phyloP scores from a whole-genome alignment of 331 rosid species.

The Pyrus hybrid region DNA sequence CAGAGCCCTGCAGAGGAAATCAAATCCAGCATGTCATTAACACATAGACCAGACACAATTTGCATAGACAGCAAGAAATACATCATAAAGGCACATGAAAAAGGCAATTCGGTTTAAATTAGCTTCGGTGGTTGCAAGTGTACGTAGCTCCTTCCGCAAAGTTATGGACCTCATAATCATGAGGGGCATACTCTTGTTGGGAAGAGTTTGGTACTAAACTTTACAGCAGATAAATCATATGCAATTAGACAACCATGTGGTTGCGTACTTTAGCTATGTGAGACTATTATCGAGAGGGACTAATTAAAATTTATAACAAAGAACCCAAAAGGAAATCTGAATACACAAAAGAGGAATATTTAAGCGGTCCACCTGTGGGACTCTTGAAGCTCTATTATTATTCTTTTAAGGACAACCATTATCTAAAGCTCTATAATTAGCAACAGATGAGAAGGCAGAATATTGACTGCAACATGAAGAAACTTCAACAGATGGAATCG shows the following conservation, averaged over 20 bases:
- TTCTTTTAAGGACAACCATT: neutral
- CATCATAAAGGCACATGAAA: neutral
- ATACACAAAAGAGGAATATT: neutral
- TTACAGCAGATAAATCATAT: neutral
- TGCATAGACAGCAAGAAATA: neutral
- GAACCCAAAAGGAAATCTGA: neutral
- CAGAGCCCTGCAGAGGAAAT: slow-evolving; percentile 30
- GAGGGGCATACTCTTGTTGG: neutral
- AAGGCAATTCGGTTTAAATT: neutral
- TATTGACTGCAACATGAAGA: neutral
- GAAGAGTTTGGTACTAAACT: neutral
- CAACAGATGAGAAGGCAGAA: slow-evolving; percentile 2
- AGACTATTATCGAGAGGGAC: neutral
- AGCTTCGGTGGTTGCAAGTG: neutral
- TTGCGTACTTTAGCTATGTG: neutral
- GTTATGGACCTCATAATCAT: slow-evolving; percentile 1
- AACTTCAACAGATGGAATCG: neutral
- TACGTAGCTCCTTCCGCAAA: neutral
- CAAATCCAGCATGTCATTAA: neutral
- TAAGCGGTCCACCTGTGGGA: slow-evolving; percentile 1
- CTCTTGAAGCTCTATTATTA: neutral
- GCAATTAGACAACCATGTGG: slow-evolving; percentile 11
- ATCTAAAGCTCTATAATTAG: neutral
- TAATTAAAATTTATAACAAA: neutral
- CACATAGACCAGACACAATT: neutral